Conservation (phyloP, 2,329 filamentous ascomycete species). For the Ustulina deusta region DNA sequence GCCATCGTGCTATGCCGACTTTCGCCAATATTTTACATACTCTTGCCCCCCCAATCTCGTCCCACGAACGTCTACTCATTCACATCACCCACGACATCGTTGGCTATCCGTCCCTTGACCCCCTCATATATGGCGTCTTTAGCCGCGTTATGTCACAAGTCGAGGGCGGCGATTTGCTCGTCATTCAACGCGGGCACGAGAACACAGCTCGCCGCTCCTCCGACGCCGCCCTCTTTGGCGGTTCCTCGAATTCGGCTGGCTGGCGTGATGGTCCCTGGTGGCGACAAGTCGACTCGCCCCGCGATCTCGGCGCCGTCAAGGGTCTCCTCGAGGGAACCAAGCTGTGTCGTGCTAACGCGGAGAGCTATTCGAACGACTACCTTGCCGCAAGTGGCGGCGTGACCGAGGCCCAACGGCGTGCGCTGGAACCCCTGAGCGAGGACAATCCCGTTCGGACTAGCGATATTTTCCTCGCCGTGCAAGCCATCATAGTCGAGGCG, state of each 20-base stretch:
- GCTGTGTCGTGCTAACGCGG: constrained; percentile 87
- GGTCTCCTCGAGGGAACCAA: constrained; percentile 90
- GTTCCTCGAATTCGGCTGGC: constrained; percentile 61
- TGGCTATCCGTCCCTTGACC: constrained; percentile 93
- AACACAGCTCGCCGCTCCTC: constrained; percentile 76
- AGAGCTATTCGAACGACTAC: constrained; percentile 88
- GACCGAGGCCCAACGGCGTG: constrained; percentile 81
- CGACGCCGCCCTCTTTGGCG: constrained; percentile 65
- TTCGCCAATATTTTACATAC: constrained; percentile 96
- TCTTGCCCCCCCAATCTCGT: constrained; percentile 93
- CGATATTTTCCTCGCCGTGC: constrained; percentile 95
- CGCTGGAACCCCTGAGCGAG: constrained; percentile 82
- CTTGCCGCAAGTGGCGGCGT: constrained; percentile 82
- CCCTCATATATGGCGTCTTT: constrained; percentile 91
- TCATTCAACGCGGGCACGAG: constrained; percentile 93
- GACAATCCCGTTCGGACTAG: constrained; percentile 90
- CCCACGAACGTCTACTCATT: constrained; percentile 95
- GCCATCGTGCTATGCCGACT: constrained; percentile 88
- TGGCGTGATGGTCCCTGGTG: constrained; percentile 99
- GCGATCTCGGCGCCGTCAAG: constrained; percentile 82
- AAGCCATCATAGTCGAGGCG: constrained; percentile 78
- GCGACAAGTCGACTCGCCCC: constrained; percentile 76
- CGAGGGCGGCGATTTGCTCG: constrained; percentile 93
- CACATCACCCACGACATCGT: constrained; percentile 97
- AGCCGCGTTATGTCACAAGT: constrained; percentile 98